These are phyloP conservation scores for Pichia kluyveri DNA, from an alignment of 805 yeast genomes.

Conservation along the genomic window DNA sequence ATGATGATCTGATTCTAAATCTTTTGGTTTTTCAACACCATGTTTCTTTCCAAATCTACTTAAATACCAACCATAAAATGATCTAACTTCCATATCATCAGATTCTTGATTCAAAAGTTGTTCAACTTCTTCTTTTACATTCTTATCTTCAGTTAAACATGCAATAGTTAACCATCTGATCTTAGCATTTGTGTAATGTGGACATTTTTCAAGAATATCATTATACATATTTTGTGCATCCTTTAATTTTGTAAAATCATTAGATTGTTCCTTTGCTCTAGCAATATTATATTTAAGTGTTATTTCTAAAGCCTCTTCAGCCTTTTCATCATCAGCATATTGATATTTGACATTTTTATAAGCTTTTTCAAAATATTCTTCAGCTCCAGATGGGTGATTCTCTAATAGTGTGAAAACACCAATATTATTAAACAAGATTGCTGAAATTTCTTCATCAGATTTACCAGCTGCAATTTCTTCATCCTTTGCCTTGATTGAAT, in stretches of 20 bases:
- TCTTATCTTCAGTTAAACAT: constrained; percentile 39
- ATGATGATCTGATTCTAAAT: constrained; percentile 68
- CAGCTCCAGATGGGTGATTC: constrained; percentile 34
- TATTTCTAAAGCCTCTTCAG: constrained; percentile 24
- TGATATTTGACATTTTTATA: constrained; percentile 30
- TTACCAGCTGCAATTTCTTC: constrained; percentile 32
- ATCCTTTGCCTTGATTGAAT: constrained; percentile 39
- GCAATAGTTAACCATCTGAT: constrained; percentile 61
- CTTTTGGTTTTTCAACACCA: constrained; percentile 37
- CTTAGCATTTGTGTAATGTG: constrained; percentile 67
- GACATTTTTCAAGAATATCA: constrained; percentile 47
- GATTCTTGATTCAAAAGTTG: constrained; percentile 44
- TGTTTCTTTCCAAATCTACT: constrained; percentile 49
- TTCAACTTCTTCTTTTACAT: constrained; percentile 45
- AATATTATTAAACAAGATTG: constrained; percentile 67
- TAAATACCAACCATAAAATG: constrained; percentile 88
- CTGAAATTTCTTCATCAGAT: constrained; percentile 37
- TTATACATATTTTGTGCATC: constrained; percentile 38
- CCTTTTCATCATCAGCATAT: constrained; percentile 11
- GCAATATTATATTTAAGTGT: constrained; percentile 69
- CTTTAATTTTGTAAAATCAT: constrained; percentile 18
- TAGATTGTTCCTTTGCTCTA: constrained; percentile 40
- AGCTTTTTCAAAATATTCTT: constrained; percentile 36
- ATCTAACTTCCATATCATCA: constrained; percentile 71
- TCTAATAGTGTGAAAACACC: constrained; percentile 74